Conservation (phyloP, 257 asterid genomes). For the Scutellaria baicalensis region DNA sequence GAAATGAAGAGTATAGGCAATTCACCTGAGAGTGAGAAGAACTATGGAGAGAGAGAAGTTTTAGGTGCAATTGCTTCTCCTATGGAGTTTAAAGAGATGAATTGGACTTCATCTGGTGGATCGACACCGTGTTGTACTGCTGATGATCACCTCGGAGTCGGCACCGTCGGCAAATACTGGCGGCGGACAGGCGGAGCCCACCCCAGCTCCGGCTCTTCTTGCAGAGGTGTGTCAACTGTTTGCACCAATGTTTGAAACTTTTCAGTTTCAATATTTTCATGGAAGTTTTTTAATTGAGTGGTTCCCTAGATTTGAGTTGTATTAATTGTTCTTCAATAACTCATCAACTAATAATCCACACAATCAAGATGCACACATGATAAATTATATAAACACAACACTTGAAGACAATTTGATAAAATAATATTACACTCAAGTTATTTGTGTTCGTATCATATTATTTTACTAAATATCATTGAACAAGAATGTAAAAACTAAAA, state of each 20-base stretch:
- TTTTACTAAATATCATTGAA: background rate
- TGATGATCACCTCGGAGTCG: slow-evolving; percentile 25
- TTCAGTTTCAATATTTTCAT: no score
- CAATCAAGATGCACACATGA: no score
- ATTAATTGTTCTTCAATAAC: no score
- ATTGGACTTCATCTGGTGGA: slow-evolving; percentile 19
- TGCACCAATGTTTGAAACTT: background rate
- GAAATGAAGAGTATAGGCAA: slow-evolving; percentile 14
- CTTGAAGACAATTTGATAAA: no score
- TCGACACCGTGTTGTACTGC: slow-evolving; percentile 14
- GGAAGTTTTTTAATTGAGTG: no score
- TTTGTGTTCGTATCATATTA: background rate
- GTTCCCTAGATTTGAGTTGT: no score
- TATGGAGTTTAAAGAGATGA: slow-evolving; percentile 15
- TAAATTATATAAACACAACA: no score
- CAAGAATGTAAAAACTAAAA: background rate
- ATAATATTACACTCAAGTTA: background rate
- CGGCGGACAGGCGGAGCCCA: slow-evolving; percentile 16
- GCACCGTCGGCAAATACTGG: slow-evolving; percentile 53
- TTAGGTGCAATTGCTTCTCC: slow-evolving; percentile 23
- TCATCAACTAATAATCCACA: no score
- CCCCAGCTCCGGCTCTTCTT: slow-evolving; percentile 1
- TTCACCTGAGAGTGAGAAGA: slow-evolving; percentile 35
- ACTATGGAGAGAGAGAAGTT: slow-evolving; percentile 24
- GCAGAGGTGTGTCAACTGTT: background rate